Conservation (phyloP, 805 yeast species). For the Nakazawaea wickerhamii region DNA sequence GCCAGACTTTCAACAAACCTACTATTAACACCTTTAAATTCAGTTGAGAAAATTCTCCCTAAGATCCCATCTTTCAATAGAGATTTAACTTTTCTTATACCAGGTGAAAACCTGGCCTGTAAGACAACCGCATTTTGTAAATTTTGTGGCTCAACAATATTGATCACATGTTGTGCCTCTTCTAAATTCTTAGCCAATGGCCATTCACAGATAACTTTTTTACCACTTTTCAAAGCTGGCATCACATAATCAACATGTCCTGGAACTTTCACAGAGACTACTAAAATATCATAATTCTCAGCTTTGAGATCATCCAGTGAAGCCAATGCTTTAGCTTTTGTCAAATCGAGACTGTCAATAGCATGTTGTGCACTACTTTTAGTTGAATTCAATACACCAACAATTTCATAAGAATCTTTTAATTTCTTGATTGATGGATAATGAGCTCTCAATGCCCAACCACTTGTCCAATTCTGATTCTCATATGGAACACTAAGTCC, state of each 20-base stretch:
- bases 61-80: neutral
- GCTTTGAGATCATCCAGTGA: neutral
- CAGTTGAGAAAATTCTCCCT: neutral
- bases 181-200: constrained; percentile 8
- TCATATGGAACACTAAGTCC: neutral
- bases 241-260: constrained; percentile 6
- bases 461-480: neutral
- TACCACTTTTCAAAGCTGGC: neutral
- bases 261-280: constrained; percentile 11
- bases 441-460: neutral
- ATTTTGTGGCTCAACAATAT: neutral
- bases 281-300: constrained; percentile 1
- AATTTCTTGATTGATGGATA: neutral
- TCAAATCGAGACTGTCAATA: neutral
- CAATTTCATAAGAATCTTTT: neutral
- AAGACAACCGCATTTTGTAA: neutral
- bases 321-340: neutral
- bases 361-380: constrained; percentile 1
- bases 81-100: neutral
- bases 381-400: constrained; percentile 7
- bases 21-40: neutral
- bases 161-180: constrained; percentile 3
- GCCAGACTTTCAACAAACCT: neutral
- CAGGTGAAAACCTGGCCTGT: neutral
- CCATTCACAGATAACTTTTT: constrained; percentile 8